Conservation (phyloP, 1,139 yeast species). For the Pichia sp. region DNA sequence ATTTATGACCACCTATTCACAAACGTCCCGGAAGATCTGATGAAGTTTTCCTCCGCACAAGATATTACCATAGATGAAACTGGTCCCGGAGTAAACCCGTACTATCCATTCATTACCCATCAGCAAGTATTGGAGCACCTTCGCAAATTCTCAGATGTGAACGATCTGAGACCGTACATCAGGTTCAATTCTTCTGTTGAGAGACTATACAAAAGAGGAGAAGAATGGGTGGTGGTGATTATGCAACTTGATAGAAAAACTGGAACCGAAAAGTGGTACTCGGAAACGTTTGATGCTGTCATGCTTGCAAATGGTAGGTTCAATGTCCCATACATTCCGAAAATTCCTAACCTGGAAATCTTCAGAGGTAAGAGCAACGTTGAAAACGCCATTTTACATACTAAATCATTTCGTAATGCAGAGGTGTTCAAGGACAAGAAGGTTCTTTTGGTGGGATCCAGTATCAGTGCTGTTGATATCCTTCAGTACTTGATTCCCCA, state of each 20-base stretch:
- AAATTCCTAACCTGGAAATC: slow-evolving; percentile 34
- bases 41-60: slow-evolving; percentile 32
- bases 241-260: slow-evolving; percentile 15
- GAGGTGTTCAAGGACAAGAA: slow-evolving; percentile 31
- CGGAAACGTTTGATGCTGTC: slow-evolving; percentile 37
- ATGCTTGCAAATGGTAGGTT: slow-evolving; percentile 40
- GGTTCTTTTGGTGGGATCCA: slow-evolving; percentile 44
- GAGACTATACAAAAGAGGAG: slow-evolving; percentile 23
- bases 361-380: slow-evolving; percentile 22
- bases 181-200: slow-evolving; percentile 37
- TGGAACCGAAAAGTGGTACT: slow-evolving; percentile 27
- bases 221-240: slow-evolving; percentile 15
- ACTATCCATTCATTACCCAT: slow-evolving; percentile 35
- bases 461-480: slow-evolving; percentile 43
- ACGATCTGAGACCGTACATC: slow-evolving; percentile 30
- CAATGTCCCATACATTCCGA: slow-evolving; percentile 40
- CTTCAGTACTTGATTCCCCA: slow-evolving; percentile 42
- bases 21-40: slow-evolving; percentile 38
- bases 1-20: slow-evolving; percentile 38
- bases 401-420: slow-evolving; percentile 38
- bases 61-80: slow-evolving; percentile 1
- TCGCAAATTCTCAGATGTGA: slow-evolving; percentile 27
- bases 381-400: slow-evolving; percentile 32
- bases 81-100: slow-evolving; percentile 29
- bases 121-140: slow-evolving; percentile 25